Evolutionary conservation across 371 early-diverging fungal species (phyloP).

Genomic region (Blyttiomyces sp.): DNA sequence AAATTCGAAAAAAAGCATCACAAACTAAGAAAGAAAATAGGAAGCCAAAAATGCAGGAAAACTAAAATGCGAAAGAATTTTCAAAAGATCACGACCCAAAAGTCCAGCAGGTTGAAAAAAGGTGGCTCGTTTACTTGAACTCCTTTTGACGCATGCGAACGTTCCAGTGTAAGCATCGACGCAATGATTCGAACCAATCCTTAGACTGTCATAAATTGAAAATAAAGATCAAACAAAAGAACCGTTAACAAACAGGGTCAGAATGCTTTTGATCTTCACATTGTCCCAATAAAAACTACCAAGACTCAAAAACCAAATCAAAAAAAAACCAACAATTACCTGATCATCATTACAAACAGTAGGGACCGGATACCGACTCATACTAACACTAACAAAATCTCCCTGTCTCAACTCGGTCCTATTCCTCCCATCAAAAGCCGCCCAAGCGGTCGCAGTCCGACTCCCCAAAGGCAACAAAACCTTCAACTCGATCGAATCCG

Average conservation of each 20-base stretch:
- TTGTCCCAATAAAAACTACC: no score
- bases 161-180: conserved; percentile 43
- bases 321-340: not conserved
- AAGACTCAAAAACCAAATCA: no score
- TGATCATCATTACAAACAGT: conserved; percentile 76
- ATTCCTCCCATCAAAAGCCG: conserved; percentile 85
- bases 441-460: conserved; percentile 35
- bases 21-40: no score
- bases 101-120: no score
- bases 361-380: conserved; percentile 82
- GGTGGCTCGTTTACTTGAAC: no score
- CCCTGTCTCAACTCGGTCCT: conserved; percentile 82
- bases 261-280: no score
- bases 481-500: conserved; percentile 70
- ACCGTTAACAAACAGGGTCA: no score
- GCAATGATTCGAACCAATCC: conserved; percentile 43
- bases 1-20: no score
- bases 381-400: conserved; percentile 81
- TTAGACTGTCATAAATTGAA: not conserved
- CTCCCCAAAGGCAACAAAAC: conserved; percentile 36
- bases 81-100: no score
- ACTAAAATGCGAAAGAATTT: no score
- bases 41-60: no score
- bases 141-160: conserved; percentile 38
- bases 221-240: not conserved